Base-by-base conservation (phyloP, 352 stramenopile genomes). In the Phytophthora ramorum region DNA sequence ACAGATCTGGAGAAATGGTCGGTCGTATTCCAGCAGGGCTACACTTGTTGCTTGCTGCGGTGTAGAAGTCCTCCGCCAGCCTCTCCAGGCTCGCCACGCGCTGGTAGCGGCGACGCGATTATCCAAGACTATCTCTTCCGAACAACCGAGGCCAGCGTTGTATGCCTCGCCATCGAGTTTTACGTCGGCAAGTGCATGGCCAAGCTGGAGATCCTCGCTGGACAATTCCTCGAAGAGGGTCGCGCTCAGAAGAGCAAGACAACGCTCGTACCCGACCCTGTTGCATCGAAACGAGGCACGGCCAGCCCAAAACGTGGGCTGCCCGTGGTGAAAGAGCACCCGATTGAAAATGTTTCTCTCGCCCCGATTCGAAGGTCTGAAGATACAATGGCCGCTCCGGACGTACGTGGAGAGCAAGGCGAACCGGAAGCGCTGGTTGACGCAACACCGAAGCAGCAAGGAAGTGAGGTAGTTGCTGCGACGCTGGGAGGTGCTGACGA, bases 1-100 rank as follows among this genome's bases (percentile, higher is more conserved):
- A 93, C 85, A 0, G 85, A 92, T 8, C 81, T 93, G 10, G 83
- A 89, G 20, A 92, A 89, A 28, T 93, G 85, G 79, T 90, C 83
- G 4, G 76, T 91, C 0, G 81, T 85, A 6, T 70, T 68, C 44
- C 79, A 88, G 22, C 77, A 90, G 24, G 69, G 75, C 3, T 73
- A 81, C 5, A 55, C 60, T n/a, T 92, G 84, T 57, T 91, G 82
- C 38, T 69, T 91, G 16, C 58, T 92, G 17, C 85, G 67, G 49
- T 92, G 81, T 43, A 53, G 71, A 17, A 76, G 53, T n/a, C 44
- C 61, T 3, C 37, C 54, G 5, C 60, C 54, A 7, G 35, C 48
- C n/a, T 66, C 60, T n/a, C 43, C 49, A 13, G 37, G 37, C 10
- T 67, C 61, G 2, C 44, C 54, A 38, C 61, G 47, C 3, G 22